phyloP scores from a whole-genome alignment of 805 yeast genomes.

The Hanseniaspora lachancei region DNA sequence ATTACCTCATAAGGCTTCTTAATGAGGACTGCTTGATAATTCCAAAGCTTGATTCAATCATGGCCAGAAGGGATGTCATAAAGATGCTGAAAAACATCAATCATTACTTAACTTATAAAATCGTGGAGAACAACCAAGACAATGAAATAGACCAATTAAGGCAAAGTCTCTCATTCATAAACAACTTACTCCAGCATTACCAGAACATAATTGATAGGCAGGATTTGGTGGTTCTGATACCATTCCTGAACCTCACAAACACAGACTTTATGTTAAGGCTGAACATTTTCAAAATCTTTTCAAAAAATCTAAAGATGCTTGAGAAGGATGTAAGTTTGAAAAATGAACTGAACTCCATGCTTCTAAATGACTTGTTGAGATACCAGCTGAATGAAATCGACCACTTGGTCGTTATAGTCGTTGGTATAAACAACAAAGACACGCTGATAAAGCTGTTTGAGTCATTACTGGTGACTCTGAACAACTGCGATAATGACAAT shows the following conservation, averaged over 20 bases:
- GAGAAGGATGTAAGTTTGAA: neutral
- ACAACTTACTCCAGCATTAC: neutral
- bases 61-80: neutral
- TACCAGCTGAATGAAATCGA: neutral
- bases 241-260: constrained; percentile 42
- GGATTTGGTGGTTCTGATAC: constrained; percentile 52
- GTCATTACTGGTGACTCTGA: neutral
- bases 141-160: neutral
- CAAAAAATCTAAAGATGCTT: neutral
- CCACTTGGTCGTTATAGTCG: neutral
- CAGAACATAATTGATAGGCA: constrained; percentile 47
- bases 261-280: constrained; percentile 22
- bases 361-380: neutral
- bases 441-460: neutral
- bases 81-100: neutral
- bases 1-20: neutral
- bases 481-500: neutral
- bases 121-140: neutral
- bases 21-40: neutral
- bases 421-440: neutral
- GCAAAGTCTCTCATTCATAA: neutral
- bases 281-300: constrained; percentile 36
- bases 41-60: neutral
- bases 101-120: neutral
- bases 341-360: neutral